These are phyloP conservation scores for Dichotomocladium elegans DNA, from an alignment of 371 early-diverging fungal genomes.

Conservation along the genomic window DNA sequence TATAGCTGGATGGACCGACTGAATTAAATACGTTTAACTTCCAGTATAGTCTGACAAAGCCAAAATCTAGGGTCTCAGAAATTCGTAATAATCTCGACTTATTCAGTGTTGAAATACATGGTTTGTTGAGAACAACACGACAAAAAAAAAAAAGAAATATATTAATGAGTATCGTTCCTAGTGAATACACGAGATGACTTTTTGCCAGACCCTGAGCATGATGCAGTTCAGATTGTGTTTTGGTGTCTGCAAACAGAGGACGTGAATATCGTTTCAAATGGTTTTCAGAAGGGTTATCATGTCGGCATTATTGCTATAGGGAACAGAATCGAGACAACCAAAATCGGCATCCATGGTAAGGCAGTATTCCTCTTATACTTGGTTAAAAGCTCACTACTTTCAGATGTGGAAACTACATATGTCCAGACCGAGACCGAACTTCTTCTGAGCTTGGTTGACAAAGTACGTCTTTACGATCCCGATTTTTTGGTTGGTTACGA, in stretches of 20 bases:
- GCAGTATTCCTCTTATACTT: neutral
- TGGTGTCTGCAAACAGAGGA: conserved; percentile 57
- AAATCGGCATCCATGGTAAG: conserved; percentile 30
- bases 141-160: neutral
- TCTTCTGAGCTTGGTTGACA: conserved; percentile 43
- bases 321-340: conserved; percentile 17
- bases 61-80: conserved; percentile 13
- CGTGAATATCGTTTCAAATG: conserved; percentile 30
- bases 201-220: conserved; percentile 57
- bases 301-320: conserved; percentile 28
- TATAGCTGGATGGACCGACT: conserved; percentile 57
- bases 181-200: conserved; percentile 42
- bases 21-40: conserved; percentile 54
- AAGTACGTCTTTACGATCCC: conserved; percentile 67
- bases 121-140: conserved; percentile 2
- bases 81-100: conserved; percentile 28
- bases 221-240: conserved; percentile 49
- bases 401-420: conserved; percentile 30
- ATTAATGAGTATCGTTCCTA: neutral
- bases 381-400: neutral
- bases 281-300: conserved; percentile 38
- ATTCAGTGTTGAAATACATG: conserved; percentile 44
- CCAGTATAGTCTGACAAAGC: conserved; percentile 52
- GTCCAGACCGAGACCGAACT: conserved; percentile 49
- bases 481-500: conserved; percentile 88